Evolutionary conservation across 2,329 filamentous ascomycete genomes (phyloP).

Genomic region (Lasiodiplodia sp.): DNA sequence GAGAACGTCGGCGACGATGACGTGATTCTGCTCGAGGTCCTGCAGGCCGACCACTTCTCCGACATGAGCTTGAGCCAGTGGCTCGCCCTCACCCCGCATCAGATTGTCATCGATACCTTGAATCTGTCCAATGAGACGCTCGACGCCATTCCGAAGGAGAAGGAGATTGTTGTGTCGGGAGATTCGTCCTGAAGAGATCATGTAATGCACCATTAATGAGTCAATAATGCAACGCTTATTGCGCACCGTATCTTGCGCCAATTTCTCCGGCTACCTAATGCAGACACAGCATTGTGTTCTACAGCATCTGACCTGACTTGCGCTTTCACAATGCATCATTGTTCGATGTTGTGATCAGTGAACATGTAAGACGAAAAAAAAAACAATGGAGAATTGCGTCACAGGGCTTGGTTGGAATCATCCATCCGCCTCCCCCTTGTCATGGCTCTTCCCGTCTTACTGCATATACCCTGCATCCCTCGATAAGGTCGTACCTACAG

Average conservation of each 20-base stretch:
- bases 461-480: not conserved
- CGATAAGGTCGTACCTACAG: not conserved
- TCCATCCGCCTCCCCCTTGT: not conserved
- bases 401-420: not conserved
- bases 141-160: conserved; percentile 52
- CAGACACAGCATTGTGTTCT: not conserved
- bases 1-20: conserved; percentile 33
- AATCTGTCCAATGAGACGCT: conserved; percentile 52
- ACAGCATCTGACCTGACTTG: not conserved
- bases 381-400: not conserved
- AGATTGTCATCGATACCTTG: conserved; percentile 66
- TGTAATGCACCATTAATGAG: not conserved
- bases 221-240: not conserved
- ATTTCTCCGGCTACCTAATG: no score
- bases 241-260: no score
- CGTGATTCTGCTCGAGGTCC: conserved; percentile 32
- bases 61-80: conserved; percentile 18
- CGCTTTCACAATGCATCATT: not conserved
- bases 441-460: not conserved
- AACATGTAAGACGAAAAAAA: not conserved
- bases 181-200: not conserved
- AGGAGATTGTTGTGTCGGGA: conserved; percentile 38
- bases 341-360: not conserved
- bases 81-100: conserved; percentile 59
- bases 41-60: conserved; percentile 33